Conservation (phyloP, 805 yeast species). For the Ogataea methylovora region DNA sequence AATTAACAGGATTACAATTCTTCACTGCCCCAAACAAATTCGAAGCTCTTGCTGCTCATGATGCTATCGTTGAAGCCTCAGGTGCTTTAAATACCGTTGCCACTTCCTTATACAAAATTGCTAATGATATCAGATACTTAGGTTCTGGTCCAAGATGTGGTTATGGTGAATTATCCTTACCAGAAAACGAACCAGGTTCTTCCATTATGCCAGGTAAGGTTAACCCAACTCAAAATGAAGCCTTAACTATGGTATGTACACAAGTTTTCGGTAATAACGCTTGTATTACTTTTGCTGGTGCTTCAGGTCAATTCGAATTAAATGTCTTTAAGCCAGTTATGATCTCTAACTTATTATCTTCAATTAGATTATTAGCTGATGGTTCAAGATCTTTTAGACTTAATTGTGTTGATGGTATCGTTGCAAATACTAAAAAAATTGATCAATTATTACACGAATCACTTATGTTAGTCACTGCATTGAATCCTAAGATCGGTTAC, state of each 20-base stretch:
- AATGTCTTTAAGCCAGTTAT: conserved; percentile 97
- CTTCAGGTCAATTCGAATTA: conserved; percentile 97
- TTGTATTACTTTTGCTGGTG: conserved; percentile 94
- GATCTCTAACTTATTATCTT: conserved; percentile 83
- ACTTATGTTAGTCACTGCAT: conserved; percentile 95
- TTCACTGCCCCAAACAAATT: conserved; percentile 97
- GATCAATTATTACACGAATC: conserved; percentile 86
- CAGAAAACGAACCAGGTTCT: conserved; percentile 99
- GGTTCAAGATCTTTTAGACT: conserved; percentile 84
- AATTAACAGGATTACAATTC: conserved; percentile 83
- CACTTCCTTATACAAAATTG: conserved; percentile 88
- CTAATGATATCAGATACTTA: conserved; percentile 95
- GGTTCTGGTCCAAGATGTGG: conserved; percentile 99
- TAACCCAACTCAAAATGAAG: conserved; percentile 99
- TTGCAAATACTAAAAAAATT: conserved; percentile 84
- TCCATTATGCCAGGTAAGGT: conserved; percentile 99
- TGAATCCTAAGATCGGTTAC: conserved; percentile 98
- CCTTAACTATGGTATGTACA: conserved; percentile 94
- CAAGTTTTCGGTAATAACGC: conserved; percentile 98
- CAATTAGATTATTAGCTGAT: conserved; percentile 84
- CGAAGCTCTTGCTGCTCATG: conserved; percentile 98
- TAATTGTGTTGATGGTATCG: conserved; percentile 92
- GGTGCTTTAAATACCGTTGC: conserved; percentile 97
- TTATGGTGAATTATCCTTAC: conserved; percentile 89
- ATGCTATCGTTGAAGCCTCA: conserved; percentile 94